A percentile compares a stretch with the other conserved stretches of the same genome.
Conservation (phyloP, 1,284 basidiomycete genomes). For the Trametes pubescens region DNA sequence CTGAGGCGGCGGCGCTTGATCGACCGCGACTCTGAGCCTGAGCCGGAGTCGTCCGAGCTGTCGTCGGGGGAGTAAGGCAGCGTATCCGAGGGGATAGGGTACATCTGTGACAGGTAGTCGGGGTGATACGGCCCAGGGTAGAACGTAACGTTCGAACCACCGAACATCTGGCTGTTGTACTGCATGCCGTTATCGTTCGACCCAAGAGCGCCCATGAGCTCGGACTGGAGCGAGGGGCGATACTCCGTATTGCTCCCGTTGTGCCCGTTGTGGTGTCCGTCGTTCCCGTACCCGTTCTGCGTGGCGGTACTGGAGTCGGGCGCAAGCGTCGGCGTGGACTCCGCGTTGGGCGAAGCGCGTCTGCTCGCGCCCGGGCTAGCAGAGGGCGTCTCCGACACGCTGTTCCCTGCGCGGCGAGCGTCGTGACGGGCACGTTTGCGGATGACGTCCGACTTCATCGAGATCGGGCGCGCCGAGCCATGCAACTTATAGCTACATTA, state of each 20-base stretch:
- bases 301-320: conserved; percentile 64
- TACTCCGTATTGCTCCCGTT: conserved; percentile 45
- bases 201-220: conserved; percentile 72
- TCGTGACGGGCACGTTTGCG: conserved; percentile 84
- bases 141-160: conserved; percentile 41
- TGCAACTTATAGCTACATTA: conserved; percentile 74
- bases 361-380: conserved; percentile 76
- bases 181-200: conserved; percentile 47
- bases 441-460: conserved; percentile 87
- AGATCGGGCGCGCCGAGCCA: conserved; percentile 81
- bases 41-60: conserved; percentile 50
- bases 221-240: conserved; percentile 55
- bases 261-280: conserved; percentile 6
- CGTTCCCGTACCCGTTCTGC: conserved; percentile 56
- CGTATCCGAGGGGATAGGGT: conserved; percentile 54
- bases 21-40: conserved; percentile 53
- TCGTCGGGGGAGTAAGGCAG: conserved; percentile 57
- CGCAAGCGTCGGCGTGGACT: conserved; percentile 67
- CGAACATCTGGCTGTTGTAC: conserved; percentile 38
- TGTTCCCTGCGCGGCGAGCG: conserved; percentile 57
- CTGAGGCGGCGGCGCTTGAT: conserved; percentile 77
- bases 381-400: conserved; percentile 62
- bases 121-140: conserved; percentile 79
- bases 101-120: conserved; percentile 63
- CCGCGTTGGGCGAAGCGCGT: conserved; percentile 70